Evolutionary conservation across 176 grass and related monocot genomes (phyloP).

Genomic region (Otatea glauca): DNA sequence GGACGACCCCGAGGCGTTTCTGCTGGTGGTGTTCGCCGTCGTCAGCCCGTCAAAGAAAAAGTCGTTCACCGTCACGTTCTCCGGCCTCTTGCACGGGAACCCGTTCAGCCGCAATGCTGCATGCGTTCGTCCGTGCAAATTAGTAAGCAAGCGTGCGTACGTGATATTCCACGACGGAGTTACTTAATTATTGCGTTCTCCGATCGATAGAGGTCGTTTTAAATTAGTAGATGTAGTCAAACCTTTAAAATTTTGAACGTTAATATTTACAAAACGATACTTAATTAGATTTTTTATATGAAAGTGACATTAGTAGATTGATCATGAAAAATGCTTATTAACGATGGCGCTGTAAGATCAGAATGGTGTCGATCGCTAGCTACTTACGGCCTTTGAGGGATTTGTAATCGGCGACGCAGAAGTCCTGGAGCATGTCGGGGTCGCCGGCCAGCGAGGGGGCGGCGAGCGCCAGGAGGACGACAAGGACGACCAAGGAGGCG

Average conservation of each 20-base stretch:
- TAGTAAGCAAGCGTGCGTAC: background rate
- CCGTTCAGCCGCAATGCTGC: background rate
- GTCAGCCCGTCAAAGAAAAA: background rate
- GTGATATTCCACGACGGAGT: background rate
- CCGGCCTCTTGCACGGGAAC: background rate
- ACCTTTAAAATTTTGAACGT: no score
- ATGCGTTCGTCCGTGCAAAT: background rate
- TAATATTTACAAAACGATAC: no score
- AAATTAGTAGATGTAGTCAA: no score
- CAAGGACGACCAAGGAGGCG: no score
- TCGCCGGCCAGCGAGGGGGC: background rate
- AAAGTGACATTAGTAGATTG: no score
- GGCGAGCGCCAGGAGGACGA: background rate
- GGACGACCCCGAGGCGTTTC: background rate
- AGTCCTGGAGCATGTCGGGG: background rate
- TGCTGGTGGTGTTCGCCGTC: background rate
- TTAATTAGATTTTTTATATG: no score
- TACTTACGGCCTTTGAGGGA: background rate
- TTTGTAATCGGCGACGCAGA: background rate
- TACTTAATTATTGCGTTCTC: no score
- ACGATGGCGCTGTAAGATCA: no score
- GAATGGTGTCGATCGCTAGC: no score
- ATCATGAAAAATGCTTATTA: no score
- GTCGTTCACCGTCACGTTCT: background rate
- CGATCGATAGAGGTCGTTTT: no score